A percentile compares a stretch with the other conserved stretches of the same genome.
These are phyloP conservation scores for Phaeotremella fagi DNA, from an alignment of 768 basidiomycete species.

Conservation along the genomic window DNA sequence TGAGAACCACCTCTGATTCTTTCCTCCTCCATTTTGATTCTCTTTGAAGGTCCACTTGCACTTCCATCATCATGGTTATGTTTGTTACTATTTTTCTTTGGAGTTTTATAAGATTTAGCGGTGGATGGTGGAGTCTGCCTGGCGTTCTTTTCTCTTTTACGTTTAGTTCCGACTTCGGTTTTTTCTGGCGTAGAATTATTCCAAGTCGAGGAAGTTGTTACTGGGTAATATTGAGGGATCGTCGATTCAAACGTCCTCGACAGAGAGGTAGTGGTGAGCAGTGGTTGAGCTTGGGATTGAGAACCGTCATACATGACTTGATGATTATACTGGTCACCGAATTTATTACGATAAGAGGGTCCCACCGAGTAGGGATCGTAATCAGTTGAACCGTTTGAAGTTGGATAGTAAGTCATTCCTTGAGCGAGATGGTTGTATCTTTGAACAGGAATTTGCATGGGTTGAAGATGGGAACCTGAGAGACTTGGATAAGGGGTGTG, in stretches of 20 bases:
- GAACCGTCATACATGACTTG: constrained; percentile 4
- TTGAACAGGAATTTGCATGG: constrained; percentile 15
- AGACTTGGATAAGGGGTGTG: constrained; percentile 14
- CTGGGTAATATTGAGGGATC: constrained; percentile 35
- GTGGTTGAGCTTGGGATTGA: constrained; percentile 3
- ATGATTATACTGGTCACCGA: constrained; percentile 5
- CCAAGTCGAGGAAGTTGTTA: constrained; percentile 15
- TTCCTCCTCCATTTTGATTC: constrained; percentile 11
- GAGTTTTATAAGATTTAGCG: constrained; percentile 22
- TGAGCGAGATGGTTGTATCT: constrained; percentile 12
- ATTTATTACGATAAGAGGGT: constrained; percentile 8
- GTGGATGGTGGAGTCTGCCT: constrained; percentile 10
- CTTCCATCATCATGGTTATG: constrained; percentile 4
- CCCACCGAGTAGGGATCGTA: constrained; percentile 14
- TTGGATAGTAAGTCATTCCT: constrained; percentile 12
- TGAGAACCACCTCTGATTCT: neutral
- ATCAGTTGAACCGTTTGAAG: constrained; percentile 10
- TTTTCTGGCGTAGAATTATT: constrained; percentile 19
- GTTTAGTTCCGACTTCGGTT: constrained; percentile 10
- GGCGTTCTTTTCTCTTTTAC: constrained; percentile 23
- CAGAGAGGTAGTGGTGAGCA: constrained; percentile 21
- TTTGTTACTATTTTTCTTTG: constrained; percentile 14
- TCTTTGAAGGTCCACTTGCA: constrained; percentile 11
- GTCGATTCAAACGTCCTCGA: constrained; percentile 31
- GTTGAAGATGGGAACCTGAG: constrained; percentile 14